Evolutionary conservation across 2,329 filamentous ascomycete species (phyloP).

Genomic region (Fusarium chuoi): DNA sequence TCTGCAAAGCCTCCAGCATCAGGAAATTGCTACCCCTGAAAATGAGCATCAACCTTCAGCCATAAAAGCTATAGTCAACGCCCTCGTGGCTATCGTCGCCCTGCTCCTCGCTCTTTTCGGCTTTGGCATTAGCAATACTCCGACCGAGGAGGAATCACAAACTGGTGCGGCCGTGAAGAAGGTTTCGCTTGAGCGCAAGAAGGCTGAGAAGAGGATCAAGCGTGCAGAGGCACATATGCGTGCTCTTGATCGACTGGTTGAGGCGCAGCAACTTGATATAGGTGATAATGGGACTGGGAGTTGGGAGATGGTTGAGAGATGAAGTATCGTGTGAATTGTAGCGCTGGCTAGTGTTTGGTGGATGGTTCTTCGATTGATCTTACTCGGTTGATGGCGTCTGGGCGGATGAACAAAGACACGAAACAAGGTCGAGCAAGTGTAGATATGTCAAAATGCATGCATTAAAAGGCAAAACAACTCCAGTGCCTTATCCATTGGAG

Average conservation of each 20-base stretch:
- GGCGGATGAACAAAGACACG: not conserved
- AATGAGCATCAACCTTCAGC: not conserved
- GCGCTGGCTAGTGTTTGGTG: not conserved
- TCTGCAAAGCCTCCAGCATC: not conserved
- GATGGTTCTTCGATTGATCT: not conserved
- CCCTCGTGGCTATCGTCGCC: not conserved
- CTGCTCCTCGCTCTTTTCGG: not conserved
- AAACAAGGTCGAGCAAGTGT: not conserved
- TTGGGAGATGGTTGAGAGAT: not conserved
- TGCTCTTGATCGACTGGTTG: not conserved
- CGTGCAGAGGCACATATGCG: not conserved
- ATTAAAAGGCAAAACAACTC: not conserved
- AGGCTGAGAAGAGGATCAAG: not conserved
- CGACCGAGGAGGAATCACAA: not conserved
- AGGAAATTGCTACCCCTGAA: rapidly evolving
- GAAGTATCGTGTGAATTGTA: not conserved
- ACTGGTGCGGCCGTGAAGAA: not conserved
- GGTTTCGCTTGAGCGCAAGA: not conserved
- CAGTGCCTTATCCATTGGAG: not conserved
- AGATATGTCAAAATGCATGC: not conserved
- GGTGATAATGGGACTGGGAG: not conserved
- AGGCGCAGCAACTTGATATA: not conserved
- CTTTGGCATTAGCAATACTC: not conserved
- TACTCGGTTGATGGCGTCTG: too few relatives aligned
- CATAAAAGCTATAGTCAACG: not conserved